Percentiles rank a stretch among this genome's conserved stretches.
Conservation (phyloP, 208 protist species). For the Leptomonas pyrrhocoris region DNA sequence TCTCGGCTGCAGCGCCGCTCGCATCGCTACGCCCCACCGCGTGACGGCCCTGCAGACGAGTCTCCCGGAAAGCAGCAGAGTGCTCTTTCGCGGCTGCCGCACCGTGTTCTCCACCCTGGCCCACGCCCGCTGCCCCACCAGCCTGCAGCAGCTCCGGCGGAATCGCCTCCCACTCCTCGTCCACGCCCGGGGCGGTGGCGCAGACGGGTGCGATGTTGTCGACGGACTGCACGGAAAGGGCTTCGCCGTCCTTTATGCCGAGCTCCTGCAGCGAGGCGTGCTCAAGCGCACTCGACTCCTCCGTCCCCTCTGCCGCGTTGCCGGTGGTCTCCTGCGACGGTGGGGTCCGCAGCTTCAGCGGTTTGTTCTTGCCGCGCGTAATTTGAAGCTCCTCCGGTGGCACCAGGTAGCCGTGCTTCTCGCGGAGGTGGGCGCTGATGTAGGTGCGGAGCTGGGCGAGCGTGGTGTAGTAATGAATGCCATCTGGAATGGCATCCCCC, state of each 20-base stretch:
- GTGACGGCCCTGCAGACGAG: conserved; percentile 40
- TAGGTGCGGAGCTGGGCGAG: conserved; percentile 52
- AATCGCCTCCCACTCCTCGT: conserved; percentile 70
- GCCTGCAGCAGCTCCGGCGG: conserved; percentile 54
- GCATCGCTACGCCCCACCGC: neutral
- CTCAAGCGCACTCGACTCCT: conserved; percentile 25
- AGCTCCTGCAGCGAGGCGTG: conserved; percentile 66
- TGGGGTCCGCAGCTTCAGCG: conserved; percentile 37
- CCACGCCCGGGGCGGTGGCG: conserved; percentile 15
- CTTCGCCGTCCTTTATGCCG: conserved; percentile 70
- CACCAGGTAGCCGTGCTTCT: conserved; percentile 61
- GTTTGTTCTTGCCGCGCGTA: conserved; percentile 56
- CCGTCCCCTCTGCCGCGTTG: neutral
- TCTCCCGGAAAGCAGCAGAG: conserved; percentile 40
- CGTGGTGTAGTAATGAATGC: conserved; percentile 71
- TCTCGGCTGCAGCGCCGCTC: neutral
- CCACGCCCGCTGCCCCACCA: conserved; percentile 2
- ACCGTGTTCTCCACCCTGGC: neutral
- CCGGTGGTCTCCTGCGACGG: conserved; percentile 1
- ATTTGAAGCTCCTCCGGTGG: conserved; percentile 53
- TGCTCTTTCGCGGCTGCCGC: conserved; percentile 29
- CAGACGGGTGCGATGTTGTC: conserved; percentile 45
- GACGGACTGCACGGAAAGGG: conserved; percentile 60
- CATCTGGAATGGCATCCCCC: conserved; percentile 11
- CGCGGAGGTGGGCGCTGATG: conserved; percentile 51